These are phyloP conservation scores for Starmerella apicola DNA, from an alignment of 805 yeast species.

Conservation along the genomic window DNA sequence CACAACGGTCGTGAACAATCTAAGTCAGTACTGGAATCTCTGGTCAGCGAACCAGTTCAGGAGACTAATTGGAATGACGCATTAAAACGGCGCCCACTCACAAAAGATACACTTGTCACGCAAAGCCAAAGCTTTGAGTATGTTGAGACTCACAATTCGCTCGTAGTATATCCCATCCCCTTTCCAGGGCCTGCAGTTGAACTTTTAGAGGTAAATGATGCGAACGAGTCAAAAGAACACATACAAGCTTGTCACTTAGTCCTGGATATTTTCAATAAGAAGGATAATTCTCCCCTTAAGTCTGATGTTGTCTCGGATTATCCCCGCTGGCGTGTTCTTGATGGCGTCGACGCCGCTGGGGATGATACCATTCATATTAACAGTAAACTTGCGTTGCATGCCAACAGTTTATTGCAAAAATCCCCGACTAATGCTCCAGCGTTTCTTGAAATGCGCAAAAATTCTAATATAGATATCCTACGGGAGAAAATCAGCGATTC, in stretches of 20 bases:
- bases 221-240: constrained; percentile 23
- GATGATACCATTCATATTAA: constrained; percentile 8
- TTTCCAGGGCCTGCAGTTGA: constrained; percentile 22
- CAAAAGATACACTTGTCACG: constrained; percentile 26
- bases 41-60: constrained; percentile 28
- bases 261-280: constrained; percentile 13
- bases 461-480: constrained; percentile 21
- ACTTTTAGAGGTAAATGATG: constrained; percentile 24
- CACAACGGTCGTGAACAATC: constrained; percentile 18
- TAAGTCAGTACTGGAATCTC: constrained; percentile 23
- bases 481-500: constrained; percentile 15
- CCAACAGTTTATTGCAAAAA: constrained; percentile 19
- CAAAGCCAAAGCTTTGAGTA: constrained; percentile 23
- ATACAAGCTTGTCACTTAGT: constrained; percentile 23
- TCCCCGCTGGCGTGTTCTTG: neutral
- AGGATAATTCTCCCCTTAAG: neutral
- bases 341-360: neutral
- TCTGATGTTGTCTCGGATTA: neutral
- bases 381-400: constrained; percentile 20
- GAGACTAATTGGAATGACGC: constrained; percentile 25
- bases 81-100: constrained; percentile 22
- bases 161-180: constrained; percentile 24
- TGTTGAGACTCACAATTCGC: constrained; percentile 26
- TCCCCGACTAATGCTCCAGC: constrained; percentile 23
- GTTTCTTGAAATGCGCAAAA: constrained; percentile 17